These are phyloP conservation scores for Colletotrichum camelliae DNA, from an alignment of 2,329 filamentous ascomycete species.

Conservation along the genomic window DNA sequence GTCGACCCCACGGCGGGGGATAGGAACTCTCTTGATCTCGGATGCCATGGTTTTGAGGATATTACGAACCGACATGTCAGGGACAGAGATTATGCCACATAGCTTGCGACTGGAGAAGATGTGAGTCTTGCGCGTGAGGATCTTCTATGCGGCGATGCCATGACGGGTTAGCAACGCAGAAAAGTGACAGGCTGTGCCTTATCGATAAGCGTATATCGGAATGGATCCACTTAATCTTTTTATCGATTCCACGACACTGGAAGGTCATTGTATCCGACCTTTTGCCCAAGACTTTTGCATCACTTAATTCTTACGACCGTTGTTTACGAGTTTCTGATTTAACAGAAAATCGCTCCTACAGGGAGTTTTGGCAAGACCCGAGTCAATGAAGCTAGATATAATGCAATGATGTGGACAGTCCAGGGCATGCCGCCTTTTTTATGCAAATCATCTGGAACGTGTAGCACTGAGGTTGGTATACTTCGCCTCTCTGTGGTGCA, in stretches of 20 bases:
- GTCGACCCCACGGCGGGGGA: constrained; percentile 87
- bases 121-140: neutral
- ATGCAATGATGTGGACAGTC: neutral
- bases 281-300: neutral
- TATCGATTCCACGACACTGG: neutral
- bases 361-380: neutral
- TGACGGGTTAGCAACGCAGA: constrained; percentile 15
- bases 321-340: neutral
- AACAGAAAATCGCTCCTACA: neutral
- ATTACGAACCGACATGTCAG: constrained; percentile 21
- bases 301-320: neutral
- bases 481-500: neutral
- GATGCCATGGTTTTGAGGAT: constrained; percentile 62
- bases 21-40: constrained; percentile 73
- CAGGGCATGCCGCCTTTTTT: neutral
- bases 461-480: neutral
- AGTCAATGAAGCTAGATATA: neutral
- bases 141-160: constrained; percentile 12
- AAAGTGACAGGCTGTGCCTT: constrained; percentile 1
- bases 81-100: neutral
- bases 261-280: neutral
- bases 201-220: constrained; percentile 16
- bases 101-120: neutral
- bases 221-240: neutral
- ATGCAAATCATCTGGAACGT: neutral